phyloP scores from a whole-genome alignment of 208 protist species.

The Plasmodiophora brassicae region DNA sequence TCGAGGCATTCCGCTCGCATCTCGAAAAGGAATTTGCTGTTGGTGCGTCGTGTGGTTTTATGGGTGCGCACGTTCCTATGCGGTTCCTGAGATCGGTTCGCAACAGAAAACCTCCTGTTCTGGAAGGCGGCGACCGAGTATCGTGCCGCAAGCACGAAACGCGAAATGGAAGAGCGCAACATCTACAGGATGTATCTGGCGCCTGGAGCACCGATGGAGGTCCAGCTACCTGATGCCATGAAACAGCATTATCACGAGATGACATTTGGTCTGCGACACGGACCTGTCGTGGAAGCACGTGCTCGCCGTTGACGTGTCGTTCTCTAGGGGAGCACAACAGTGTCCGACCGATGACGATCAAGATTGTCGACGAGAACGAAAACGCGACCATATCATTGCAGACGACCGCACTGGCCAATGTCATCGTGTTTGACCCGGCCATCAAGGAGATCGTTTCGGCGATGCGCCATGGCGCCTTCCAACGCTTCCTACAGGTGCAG shows the following conservation, averaged over 20 bases:
- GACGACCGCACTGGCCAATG: not conserved
- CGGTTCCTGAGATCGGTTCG: not conserved
- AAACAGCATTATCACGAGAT: not conserved
- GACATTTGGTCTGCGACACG: too few relatives aligned
- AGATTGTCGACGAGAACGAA: conserved; percentile 6
- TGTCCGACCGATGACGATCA: not conserved
- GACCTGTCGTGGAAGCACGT: too few relatives aligned
- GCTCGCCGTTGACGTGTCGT: too few relatives aligned
- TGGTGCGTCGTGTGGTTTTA: not conserved
- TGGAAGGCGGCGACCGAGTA: not conserved
- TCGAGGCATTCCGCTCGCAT: not conserved
- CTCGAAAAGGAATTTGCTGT: not conserved
- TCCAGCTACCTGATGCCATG: not conserved
- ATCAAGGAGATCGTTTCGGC: not conserved
- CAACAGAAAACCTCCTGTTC: conserved; percentile 16
- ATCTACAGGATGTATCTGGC: not conserved
- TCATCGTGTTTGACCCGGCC: not conserved
- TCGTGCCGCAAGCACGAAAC: not conserved
- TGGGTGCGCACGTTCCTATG: not conserved
- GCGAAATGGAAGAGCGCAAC: not conserved
- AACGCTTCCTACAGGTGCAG: not conserved
- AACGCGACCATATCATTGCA: not conserved
- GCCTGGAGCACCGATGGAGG: not conserved
- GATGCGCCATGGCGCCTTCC: not conserved
- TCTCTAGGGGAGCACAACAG: not conserved